These are phyloP conservation scores for Aspergillus piperis DNA, from an alignment of 2,329 filamentous ascomycete genomes.

Conservation along the genomic window DNA sequence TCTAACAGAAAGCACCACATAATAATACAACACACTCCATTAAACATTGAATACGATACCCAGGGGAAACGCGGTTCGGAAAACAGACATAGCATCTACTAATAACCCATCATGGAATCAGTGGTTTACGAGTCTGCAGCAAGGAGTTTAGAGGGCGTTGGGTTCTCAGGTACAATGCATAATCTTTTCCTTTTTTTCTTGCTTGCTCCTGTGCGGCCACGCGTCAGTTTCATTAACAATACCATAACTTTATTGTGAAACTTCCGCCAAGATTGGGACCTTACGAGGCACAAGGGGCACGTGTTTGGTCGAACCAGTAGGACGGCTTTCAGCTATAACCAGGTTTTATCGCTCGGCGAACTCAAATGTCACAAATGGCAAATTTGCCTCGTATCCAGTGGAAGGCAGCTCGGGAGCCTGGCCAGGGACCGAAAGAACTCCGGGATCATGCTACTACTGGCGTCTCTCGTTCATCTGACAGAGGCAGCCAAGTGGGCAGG, in stretches of 20 bases:
- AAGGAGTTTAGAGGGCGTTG: background rate
- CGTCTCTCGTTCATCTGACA: background rate
- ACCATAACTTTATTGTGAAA: background rate
- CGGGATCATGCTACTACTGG: background rate
- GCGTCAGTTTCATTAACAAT: background rate
- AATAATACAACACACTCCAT: background rate
- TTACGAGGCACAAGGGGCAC: background rate
- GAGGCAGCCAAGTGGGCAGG: background rate
- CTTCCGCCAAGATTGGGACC: background rate
- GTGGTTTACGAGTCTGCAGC: background rate
- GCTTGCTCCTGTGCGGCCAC: background rate
- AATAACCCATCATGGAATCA: background rate
- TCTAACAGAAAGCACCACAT: constrained; percentile 23
- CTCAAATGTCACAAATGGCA: constrained; percentile 1
- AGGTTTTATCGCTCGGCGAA: background rate
- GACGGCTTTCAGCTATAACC: background rate
- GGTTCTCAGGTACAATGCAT: background rate
- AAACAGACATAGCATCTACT: background rate
- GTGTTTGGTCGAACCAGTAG: background rate
- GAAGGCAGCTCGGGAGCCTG: background rate
- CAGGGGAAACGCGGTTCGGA: background rate
- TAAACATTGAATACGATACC: background rate
- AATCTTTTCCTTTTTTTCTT: background rate
- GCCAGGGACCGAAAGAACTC: background rate
- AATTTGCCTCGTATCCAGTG: background rate